Percentiles rank a stretch among this genome's conserved stretches.
phyloP scores from a whole-genome alignment of 306 rosid species.

The Citrullus mucosospermus region DNA sequence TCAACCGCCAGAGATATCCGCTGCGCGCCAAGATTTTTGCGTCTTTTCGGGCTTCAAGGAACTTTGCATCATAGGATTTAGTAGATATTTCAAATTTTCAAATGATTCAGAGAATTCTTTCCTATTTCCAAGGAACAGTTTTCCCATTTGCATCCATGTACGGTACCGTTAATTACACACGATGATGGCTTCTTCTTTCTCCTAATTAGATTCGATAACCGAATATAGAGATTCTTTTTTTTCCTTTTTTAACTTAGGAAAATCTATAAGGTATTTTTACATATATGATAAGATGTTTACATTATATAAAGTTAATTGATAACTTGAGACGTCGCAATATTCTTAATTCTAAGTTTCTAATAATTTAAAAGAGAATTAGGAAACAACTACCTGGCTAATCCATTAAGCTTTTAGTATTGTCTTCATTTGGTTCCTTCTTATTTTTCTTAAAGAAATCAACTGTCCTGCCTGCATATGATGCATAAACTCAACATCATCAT shows the following conservation, averaged over 20 bases:
- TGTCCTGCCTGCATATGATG: not conserved
- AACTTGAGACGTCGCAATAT: not conserved
- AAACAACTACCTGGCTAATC: not conserved
- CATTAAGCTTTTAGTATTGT: not conserved
- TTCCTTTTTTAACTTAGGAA: too few relatives aligned
- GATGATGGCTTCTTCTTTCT: not conserved
- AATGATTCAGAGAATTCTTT: not conserved
- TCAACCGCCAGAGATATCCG: not conserved
- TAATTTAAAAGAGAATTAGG: not conserved
- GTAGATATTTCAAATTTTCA: not conserved
- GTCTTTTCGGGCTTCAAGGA: not conserved
- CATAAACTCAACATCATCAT: not conserved
- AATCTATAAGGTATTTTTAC: too few relatives aligned
- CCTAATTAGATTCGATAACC: not conserved
- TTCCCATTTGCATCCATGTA: not conserved
- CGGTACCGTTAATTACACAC: not conserved
- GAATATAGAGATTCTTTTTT: too few relatives aligned
- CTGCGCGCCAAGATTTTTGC: not conserved
- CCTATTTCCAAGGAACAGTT: constrained; percentile 7
- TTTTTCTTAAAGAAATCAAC: not conserved
- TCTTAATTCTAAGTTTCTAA: not conserved
- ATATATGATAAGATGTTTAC: not conserved
- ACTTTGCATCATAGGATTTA: not conserved
- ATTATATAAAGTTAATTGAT: too few relatives aligned
- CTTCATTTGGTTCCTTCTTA: not conserved